Percentiles rank a stretch among this genome's conserved stretches.
Evolutionary conservation across 176 grass and related monocot species (phyloP).

Genomic region (Ensete glaucum): DNA sequence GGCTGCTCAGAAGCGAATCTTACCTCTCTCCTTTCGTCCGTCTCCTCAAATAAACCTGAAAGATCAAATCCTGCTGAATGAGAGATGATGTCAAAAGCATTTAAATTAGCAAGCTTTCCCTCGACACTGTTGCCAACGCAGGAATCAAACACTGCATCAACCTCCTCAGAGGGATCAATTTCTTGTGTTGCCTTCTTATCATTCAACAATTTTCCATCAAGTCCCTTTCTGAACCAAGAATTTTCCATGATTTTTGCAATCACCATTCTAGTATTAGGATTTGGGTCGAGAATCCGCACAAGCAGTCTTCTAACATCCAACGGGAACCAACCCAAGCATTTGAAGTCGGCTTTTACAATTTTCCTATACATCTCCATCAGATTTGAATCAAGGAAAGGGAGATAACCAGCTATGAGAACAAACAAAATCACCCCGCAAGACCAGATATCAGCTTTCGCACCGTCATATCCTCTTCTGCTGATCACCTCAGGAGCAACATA

Average conservation of each 20-base stretch:
- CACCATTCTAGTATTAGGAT: background rate
- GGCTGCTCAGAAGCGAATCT: background rate
- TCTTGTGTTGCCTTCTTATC: background rate
- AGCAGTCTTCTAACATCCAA: background rate
- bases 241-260: background rate
- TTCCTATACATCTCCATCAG: background rate
- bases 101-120: background rate
- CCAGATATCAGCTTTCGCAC: background rate
- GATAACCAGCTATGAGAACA: background rate
- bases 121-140: background rate
- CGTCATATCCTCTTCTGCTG: background rate
- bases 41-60: background rate
- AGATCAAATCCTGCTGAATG: background rate
- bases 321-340: background rate
- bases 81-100: background rate
- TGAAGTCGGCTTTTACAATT: background rate
- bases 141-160: background rate
- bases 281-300: background rate
- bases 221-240: background rate
- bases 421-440: background rate
- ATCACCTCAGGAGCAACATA: background rate
- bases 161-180: background rate
- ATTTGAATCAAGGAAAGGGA: background rate
- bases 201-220: background rate
- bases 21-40: background rate